Evolutionary conservation across 345 rosid genomes (phyloP).

Genomic region (Sonneratia alba): DNA sequence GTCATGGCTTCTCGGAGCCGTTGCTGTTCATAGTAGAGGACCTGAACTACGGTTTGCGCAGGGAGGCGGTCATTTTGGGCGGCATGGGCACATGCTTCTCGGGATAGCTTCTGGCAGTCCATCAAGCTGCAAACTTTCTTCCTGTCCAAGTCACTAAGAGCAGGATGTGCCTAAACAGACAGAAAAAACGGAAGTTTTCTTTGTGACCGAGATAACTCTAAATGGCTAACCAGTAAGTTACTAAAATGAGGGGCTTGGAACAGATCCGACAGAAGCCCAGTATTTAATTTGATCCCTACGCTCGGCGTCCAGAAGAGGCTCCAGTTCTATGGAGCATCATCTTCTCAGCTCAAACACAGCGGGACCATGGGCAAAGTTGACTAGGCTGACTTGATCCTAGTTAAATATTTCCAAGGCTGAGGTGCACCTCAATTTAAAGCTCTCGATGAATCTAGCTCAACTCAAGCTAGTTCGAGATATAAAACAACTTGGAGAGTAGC

Average conservation of each 20-base stretch:
- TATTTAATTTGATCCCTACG: background rate
- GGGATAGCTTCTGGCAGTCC: constrained; percentile 90
- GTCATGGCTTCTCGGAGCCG: constrained; percentile 63
- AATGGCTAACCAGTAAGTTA: background rate
- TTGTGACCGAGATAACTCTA: background rate
- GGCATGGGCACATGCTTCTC: constrained; percentile 95
- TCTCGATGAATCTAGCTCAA: too few relatives aligned
- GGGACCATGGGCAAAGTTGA: too few relatives aligned
- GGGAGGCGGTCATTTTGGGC: constrained; percentile 88
- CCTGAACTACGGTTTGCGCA: constrained; percentile 86
- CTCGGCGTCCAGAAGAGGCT: background rate
- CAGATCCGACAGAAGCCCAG: background rate
- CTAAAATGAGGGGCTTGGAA: background rate
- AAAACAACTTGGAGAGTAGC: too few relatives aligned
- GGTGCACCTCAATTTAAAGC: too few relatives aligned
- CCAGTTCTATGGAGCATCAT: too few relatives aligned
- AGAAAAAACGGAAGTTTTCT: background rate
- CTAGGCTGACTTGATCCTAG: too few relatives aligned
- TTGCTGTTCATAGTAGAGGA: constrained; percentile 85
- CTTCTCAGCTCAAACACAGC: too few relatives aligned
- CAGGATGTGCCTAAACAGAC: constrained; percentile 69
- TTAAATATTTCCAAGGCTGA: too few relatives aligned
- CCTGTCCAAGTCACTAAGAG: constrained; percentile 71
- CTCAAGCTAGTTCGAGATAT: too few relatives aligned
- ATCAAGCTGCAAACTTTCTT: constrained; percentile 89